Base-by-base conservation (phyloP, 2,329 filamentous ascomycete species). In the Mollisia scopiformis region DNA sequence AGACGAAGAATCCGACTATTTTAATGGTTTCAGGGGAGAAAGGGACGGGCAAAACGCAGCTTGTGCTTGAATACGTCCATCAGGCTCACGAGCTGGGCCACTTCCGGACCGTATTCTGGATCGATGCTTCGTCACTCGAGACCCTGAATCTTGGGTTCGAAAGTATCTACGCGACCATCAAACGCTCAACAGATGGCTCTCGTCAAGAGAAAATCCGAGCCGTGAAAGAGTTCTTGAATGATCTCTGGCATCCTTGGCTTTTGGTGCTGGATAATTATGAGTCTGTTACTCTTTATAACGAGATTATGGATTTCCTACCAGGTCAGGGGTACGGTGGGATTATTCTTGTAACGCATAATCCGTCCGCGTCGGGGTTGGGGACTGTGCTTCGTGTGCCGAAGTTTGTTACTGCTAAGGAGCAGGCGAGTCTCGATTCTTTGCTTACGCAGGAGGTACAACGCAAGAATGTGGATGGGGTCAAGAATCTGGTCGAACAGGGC, bases 161-260 rank as follows among this genome's bases (percentile, higher is more conserved):
- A 25, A 57, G 61, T 41, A 59, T 63, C 1, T 64, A 59, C 57
- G 61, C 61, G 3, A 67, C 57, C 1, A 51, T 64, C 25, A 59
- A 52, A 25, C 54, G 62, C 25, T 63, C 65, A 6, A 58, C 55
- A 39, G 58, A 62, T 50, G 62, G 62, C 11, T 60, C 62, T 11
- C 39, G 55, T 13, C 39, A 43, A 23, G 58, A 66, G 14, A 67
- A 66, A 25, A 55, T 62, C 27, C 47, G 55, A 13, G 64, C 64
- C 30, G 62, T 64, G n/a, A 59, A 37, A n/a, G 31, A n/a, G 6
- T 67, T 64, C 43, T 53, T 65, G 6, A 28, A 43, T 21, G 59
- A 63, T 33, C 28, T 65, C 14, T 66, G 66, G 62, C 59, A 68
- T 57, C 62, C 66, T 41, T 64, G 66, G 64, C 28, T 66, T 5